phyloP scores from a whole-genome alignment of 106 monocot species.

The Cymbidium sinense region DNA sequence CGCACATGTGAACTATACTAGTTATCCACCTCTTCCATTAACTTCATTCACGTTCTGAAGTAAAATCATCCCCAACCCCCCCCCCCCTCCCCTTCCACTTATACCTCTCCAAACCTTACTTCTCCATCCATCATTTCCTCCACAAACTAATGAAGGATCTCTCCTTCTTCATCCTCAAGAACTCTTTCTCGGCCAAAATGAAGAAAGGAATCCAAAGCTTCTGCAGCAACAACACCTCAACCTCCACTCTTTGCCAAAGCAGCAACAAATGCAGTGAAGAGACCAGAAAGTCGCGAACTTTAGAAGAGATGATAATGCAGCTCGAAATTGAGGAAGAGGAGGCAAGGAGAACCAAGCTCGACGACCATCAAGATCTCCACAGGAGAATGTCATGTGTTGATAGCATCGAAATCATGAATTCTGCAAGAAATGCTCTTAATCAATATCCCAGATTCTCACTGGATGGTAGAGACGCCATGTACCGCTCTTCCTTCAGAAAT shows the following conservation, averaged over 20 bases:
- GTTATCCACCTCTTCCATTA: slow-evolving; percentile 1
- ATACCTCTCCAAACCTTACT: neutral
- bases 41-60: neutral
- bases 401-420: slow-evolving; percentile 67
- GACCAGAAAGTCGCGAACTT: slow-evolving; percentile 28
- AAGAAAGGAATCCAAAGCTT: slow-evolving; percentile 68
- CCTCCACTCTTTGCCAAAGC: slow-evolving; percentile 46
- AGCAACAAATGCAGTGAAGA: slow-evolving; percentile 11
- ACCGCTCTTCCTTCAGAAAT: slow-evolving; percentile 50
- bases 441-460: slow-evolving; percentile 89
- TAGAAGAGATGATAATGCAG: slow-evolving; percentile 85
- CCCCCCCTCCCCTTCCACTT: neutral
- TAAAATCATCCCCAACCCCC: too few species aligned
- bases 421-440: slow-evolving; percentile 59
- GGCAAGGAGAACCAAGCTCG: slow-evolving; percentile 17
- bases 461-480: slow-evolving; percentile 78
- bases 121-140: neutral
- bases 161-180: slow-evolving; percentile 65
- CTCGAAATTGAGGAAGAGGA: slow-evolving; percentile 79
- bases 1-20: slow-evolving; percentile 2
- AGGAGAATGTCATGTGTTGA: slow-evolving; percentile 57
- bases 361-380: neutral
- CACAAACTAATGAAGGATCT: slow-evolving; percentile 49
- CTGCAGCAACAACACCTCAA: slow-evolving; percentile 56
- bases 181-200: slow-evolving; percentile 59